phyloP scores from a whole-genome alignment of 1,139 yeast genomes.

The Pichia cactophila region DNA sequence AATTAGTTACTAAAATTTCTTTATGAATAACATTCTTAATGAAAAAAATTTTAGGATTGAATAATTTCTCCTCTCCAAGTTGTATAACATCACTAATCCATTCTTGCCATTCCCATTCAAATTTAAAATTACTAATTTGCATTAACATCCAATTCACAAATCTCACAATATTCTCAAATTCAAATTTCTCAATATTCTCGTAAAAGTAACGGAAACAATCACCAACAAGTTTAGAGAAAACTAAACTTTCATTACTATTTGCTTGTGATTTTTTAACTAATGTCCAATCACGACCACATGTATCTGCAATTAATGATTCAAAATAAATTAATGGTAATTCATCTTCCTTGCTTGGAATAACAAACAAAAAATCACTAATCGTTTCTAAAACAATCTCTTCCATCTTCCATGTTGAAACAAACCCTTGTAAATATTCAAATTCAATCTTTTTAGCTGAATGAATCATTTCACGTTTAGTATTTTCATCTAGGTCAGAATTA shows the following conservation, averaged over 20 bases:
- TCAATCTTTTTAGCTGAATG: conserved; percentile 29
- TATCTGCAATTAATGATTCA: conserved; percentile 79
- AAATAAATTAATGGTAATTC: conserved; percentile 65
- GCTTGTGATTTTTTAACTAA: conserved; percentile 15
- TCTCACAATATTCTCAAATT: conserved; percentile 66
- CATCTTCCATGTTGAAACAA: conserved; percentile 72
- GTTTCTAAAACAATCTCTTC: conserved; percentile 89
- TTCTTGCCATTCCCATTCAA: conserved; percentile 98
- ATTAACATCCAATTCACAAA: conserved; percentile 90
- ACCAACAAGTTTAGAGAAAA: conserved; percentile 89
- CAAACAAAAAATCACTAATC: conserved; percentile 68
- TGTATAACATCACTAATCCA: conserved; percentile 60
- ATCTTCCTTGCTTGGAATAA: conserved; percentile 52
- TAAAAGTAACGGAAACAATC: conserved; percentile 85
- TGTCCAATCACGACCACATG: conserved; percentile 52
- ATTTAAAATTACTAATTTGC: conserved; percentile 88
- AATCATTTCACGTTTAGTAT: conserved; percentile 24
- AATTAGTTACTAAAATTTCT: conserved; percentile 70
- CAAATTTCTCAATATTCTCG: conserved; percentile 57
- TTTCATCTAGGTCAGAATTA: conserved; percentile 29
- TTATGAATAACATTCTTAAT: conserved; percentile 75
- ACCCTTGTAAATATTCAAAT: conserved; percentile 31
- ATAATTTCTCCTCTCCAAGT: conserved; percentile 32
- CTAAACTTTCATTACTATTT: conserved; percentile 47
- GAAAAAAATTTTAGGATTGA: conserved; percentile 71